These are phyloP conservation scores for Kodamaea hsintzibuensis DNA, from an alignment of 805 yeast genomes.

Conservation along the genomic window DNA sequence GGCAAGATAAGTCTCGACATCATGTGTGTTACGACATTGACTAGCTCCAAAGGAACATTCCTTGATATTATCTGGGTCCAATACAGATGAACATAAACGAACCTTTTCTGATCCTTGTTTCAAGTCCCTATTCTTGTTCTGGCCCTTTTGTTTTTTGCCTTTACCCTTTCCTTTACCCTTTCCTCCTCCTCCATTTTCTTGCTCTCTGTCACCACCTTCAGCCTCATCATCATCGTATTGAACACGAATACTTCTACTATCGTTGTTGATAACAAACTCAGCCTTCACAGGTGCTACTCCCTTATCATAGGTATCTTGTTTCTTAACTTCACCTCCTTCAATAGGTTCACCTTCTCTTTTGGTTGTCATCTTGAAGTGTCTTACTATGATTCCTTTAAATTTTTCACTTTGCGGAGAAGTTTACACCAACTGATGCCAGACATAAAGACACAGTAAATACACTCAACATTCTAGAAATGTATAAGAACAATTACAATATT, in stretches of 20 bases:
- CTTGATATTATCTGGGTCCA: constrained; percentile 51
- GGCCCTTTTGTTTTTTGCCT: constrained; percentile 64
- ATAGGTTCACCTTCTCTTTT: constrained; percentile 19
- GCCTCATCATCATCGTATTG: constrained; percentile 46
- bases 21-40: constrained; percentile 76
- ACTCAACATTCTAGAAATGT: too few relatives aligned
- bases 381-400: neutral
- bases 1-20: constrained; percentile 60
- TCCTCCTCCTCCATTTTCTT: constrained; percentile 25
- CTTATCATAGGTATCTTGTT: constrained; percentile 30
- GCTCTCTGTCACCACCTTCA: constrained; percentile 42
- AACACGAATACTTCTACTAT: constrained; percentile 34
- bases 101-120: constrained; percentile 64
- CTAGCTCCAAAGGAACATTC: constrained; percentile 67
- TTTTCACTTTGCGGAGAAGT: neutral
- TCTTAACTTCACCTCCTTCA: constrained; percentile 19
- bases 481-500: neutral
- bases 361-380: constrained; percentile 2
- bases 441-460: too few relatives aligned
- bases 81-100: constrained; percentile 62
- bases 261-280: constrained; percentile 52
- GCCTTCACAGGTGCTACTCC: constrained; percentile 80
- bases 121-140: constrained; percentile 79
- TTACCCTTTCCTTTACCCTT: constrained; percentile 32
- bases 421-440: too few relatives aligned